These are phyloP conservation scores for Amborella trichopoda DNA, from an alignment of 164 flowering plant species.

Conservation along the genomic window DNA sequence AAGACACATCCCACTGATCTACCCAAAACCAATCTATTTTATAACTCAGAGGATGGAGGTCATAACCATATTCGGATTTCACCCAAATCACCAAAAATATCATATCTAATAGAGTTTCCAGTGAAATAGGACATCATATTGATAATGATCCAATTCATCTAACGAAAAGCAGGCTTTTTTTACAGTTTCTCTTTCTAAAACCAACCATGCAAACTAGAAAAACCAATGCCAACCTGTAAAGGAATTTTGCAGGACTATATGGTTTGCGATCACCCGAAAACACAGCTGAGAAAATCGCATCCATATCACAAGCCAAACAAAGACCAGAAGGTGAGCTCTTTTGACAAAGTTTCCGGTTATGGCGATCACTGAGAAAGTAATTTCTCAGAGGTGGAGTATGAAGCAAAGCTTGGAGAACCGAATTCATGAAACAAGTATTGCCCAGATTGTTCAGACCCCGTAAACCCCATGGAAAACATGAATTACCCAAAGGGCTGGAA, in stretches of 20 bases:
- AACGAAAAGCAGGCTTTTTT: too few relatives aligned
- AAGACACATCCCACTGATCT: too few relatives aligned
- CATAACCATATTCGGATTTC: too few relatives aligned
- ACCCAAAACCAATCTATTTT: too few relatives aligned
- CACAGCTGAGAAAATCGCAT: constrained; percentile 60
- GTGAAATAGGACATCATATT: too few relatives aligned
- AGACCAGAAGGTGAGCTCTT: constrained; percentile 20
- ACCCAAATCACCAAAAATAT: too few relatives aligned
- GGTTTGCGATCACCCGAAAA: constrained; percentile 69
- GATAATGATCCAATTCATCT: too few relatives aligned
- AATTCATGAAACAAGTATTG: constrained; percentile 91
- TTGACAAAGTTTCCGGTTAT: constrained; percentile 56
- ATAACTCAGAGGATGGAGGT: too few relatives aligned
- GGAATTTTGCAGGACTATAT: constrained; percentile 75
- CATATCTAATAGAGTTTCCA: too few relatives aligned
- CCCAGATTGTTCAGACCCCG: constrained; percentile 81
- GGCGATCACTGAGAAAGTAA: constrained; percentile 76
- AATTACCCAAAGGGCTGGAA: constrained; percentile 24
- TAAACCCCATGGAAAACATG: constrained; percentile 45
- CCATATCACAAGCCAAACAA: constrained; percentile 81
- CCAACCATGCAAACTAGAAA: too few relatives aligned
- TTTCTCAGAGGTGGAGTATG: constrained; percentile 85
- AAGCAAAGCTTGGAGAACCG: constrained; percentile 82
- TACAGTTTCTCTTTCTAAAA: too few relatives aligned
- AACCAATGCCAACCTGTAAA: constrained; percentile 56